Conservation (phyloP, 2,329 filamentous ascomycete genomes). For the Zelopaecilomyces penicillatus region DNA sequence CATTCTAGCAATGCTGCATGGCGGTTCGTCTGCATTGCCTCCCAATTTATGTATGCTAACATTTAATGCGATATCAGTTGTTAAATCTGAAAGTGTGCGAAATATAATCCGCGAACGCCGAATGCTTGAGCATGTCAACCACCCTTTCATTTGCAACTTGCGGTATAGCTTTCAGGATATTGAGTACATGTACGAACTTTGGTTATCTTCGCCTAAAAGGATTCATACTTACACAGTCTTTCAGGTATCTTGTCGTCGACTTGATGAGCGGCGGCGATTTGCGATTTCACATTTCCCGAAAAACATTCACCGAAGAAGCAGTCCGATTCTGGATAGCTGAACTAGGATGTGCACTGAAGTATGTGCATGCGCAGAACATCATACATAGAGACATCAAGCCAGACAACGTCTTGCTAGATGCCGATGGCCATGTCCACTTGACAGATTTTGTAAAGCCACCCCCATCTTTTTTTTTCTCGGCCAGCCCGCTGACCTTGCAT, state of each 20-base stretch:
- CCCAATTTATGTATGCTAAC: too few species aligned
- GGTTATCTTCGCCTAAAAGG: not conserved
- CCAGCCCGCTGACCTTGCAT: slow-evolving; percentile 13
- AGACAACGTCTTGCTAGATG: slow-evolving; percentile 81
- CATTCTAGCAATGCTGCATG: too few species aligned
- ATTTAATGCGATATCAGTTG: slow-evolving; percentile 48
- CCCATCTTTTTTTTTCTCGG: too few species aligned
- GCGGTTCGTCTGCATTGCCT: too few species aligned
- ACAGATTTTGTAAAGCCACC: slow-evolving; percentile 63
- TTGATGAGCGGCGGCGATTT: slow-evolving; percentile 96
- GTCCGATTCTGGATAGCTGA: slow-evolving; percentile 96
- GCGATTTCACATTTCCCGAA: slow-evolving; percentile 94
- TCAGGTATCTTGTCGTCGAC: slow-evolving; percentile 92
- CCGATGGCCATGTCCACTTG: slow-evolving; percentile 89
- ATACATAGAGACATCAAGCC: slow-evolving; percentile 89
- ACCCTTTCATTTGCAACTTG: slow-evolving; percentile 96
- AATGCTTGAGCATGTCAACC: slow-evolving; percentile 97
- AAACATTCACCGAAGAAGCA: slow-evolving; percentile 95
- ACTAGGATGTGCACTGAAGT: slow-evolving; percentile 81
- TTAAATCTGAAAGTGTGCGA: slow-evolving; percentile 92
- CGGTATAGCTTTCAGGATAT: slow-evolving; percentile 99
- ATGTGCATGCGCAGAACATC: slow-evolving; percentile 78
- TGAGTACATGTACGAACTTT: slow-evolving; percentile 76
- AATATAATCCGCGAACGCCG: slow-evolving; percentile 96
- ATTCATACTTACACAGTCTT: slow-evolving; percentile 12